Percentiles rank a stretch among this genome's conserved stretches.
Evolutionary conservation across 83 land plant species (phyloP).

Genomic region (Thuja plicata): DNA sequence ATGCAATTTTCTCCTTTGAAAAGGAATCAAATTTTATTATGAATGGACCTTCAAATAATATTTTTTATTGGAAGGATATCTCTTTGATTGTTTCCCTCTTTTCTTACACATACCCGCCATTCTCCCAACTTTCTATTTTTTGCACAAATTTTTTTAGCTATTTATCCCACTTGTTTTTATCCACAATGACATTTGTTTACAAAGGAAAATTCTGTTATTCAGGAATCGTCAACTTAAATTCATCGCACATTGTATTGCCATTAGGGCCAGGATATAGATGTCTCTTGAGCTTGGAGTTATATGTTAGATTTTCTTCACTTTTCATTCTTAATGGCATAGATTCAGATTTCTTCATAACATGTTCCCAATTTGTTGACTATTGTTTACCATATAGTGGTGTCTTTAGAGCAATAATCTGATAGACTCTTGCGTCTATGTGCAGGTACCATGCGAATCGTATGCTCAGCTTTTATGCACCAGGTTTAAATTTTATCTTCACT

Average conservation of each 20-base stretch:
- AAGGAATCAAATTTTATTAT: not conserved
- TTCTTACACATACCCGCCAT: not conserved
- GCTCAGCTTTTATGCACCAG: conserved; percentile 17
- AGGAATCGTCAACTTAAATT: not conserved
- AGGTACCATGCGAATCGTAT: conserved; percentile 17
- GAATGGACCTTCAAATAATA: not conserved
- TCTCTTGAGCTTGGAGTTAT: not conserved
- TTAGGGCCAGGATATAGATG: not conserved
- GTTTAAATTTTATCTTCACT: conserved; percentile 1
- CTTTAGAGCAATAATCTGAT: not conserved
- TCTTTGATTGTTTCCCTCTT: not conserved
- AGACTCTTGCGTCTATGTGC: not conserved
- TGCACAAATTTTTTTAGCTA: not conserved
- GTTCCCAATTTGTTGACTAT: not conserved
- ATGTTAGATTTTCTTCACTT: not conserved
- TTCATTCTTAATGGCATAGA: not conserved
- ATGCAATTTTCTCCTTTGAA: not conserved
- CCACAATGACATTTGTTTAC: not conserved
- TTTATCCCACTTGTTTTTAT: not conserved
- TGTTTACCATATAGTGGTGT: not conserved
- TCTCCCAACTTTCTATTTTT: not conserved
- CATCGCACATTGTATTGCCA: not conserved
- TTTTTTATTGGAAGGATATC: not conserved
- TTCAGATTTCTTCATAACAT: not conserved
- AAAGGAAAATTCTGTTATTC: not conserved